A percentile compares a stretch with the other conserved stretches of the same genome.
phyloP scores from a whole-genome alignment of 768 basidiomycete genomes.

The Paxillus ammoniavirescens region DNA sequence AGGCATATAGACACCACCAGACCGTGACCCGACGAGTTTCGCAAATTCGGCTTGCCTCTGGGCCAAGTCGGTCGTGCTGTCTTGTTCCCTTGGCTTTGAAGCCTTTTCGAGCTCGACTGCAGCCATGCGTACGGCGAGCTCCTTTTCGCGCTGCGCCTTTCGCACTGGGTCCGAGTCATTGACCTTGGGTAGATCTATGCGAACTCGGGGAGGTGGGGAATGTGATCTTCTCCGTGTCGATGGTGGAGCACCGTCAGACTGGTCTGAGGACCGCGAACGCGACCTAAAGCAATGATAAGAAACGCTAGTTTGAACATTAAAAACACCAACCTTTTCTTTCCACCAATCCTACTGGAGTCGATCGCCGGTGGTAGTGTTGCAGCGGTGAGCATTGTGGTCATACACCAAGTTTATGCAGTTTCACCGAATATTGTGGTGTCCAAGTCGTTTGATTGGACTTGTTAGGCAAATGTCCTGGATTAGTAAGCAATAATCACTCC shows the following conservation, averaged over 20 bases:
- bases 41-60: slow-evolving; percentile 87
- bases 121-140: slow-evolving; percentile 69
- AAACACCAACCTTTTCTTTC: slow-evolving; percentile 42
- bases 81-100: slow-evolving; percentile 51
- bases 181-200: slow-evolving; percentile 47
- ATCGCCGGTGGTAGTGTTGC: slow-evolving; percentile 11
- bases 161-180: slow-evolving; percentile 77
- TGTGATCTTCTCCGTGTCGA: slow-evolving; percentile 41
- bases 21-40: slow-evolving; percentile 76
- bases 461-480: no score
- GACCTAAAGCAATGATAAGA: slow-evolving; percentile 37
- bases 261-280: slow-evolving; percentile 42
- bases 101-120: slow-evolving; percentile 65
- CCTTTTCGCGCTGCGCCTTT: slow-evolving; percentile 73
- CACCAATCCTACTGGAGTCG: slow-evolving; percentile 35
- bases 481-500: no score
- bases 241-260: slow-evolving; percentile 36
- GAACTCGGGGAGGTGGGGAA: slow-evolving; percentile 34
- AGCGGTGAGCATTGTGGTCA: slow-evolving; percentile 41
- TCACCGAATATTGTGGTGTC: not conserved
- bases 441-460: slow-evolving; percentile 2
- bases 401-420: not conserved
- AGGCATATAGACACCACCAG: slow-evolving; percentile 96
- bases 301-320: not conserved
- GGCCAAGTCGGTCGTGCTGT: slow-evolving; percentile 43